A percentile compares a stretch with the other conserved stretches of the same genome.
Evolutionary conservation across 164 flowering plant genomes (phyloP).

Genomic region (Kalanchoe fedtschenkoi): DNA sequence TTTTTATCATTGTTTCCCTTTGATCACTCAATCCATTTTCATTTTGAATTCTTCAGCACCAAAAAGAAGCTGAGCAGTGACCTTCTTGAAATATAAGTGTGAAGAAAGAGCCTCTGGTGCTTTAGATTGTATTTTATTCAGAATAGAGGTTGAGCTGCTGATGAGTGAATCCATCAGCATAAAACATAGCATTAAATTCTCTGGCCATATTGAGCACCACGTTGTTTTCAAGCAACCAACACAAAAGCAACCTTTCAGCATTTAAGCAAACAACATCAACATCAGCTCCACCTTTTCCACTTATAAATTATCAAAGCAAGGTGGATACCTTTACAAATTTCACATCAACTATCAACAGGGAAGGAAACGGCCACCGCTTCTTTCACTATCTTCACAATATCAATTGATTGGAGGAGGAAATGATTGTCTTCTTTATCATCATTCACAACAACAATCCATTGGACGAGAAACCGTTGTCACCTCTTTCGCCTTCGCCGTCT

Average conservation of each 20-base stretch:
- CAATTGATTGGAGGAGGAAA: too few relatives aligned
- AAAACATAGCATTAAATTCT: slow-evolving; percentile 33
- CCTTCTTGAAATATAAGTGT: slow-evolving; percentile 63
- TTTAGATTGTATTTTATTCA: slow-evolving; percentile 61
- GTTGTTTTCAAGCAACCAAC: slow-evolving; percentile 65
- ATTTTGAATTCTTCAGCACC: slow-evolving; percentile 38
- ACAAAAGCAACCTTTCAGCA: slow-evolving; percentile 68
- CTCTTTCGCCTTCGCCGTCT: too few relatives aligned
- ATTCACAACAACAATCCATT: too few relatives aligned
- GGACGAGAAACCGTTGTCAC: too few relatives aligned
- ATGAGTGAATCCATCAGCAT: slow-evolving; percentile 14
- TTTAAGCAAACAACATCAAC: slow-evolving; percentile 39
- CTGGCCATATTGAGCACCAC: slow-evolving; percentile 49
- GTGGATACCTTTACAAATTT: too few relatives aligned
- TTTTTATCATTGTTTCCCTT: too few relatives aligned
- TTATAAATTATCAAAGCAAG: too few relatives aligned
- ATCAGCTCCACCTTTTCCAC: slow-evolving; percentile 25
- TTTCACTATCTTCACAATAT: too few relatives aligned
- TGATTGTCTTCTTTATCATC: too few relatives aligned
- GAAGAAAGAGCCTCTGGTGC: slow-evolving; percentile 60
- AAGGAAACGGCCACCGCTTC: too few relatives aligned
- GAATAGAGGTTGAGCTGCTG: slow-evolving; percentile 50
- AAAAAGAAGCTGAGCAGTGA: slow-evolving; percentile 51
- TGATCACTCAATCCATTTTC: slow-evolving; percentile 13
- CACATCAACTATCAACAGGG: too few relatives aligned